Conservation (phyloP, 2,329 filamentous ascomycete species). For the Colletotrichum karsti region DNA sequence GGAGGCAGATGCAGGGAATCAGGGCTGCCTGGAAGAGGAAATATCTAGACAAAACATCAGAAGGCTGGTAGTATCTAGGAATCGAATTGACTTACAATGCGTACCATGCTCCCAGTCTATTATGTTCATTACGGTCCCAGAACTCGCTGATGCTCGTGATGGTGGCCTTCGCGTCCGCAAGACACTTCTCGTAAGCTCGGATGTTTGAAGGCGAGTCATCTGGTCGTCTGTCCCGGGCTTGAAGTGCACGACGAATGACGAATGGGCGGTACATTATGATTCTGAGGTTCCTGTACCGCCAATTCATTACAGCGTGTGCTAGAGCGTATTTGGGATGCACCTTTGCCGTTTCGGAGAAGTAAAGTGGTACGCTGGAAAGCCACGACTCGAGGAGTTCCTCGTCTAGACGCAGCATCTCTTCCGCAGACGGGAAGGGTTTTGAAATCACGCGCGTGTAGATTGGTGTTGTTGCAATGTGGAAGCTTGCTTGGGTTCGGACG, state of each 20-base stretch:
- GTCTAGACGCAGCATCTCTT: constrained; percentile 50
- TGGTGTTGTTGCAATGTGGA: constrained; percentile 51
- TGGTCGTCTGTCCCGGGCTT: not conserved
- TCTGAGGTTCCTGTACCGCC: constrained; percentile 52
- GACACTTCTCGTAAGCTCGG: constrained; percentile 39
- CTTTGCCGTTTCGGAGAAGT: constrained; percentile 41
- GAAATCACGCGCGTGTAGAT: constrained; percentile 57
- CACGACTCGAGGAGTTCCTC: constrained; percentile 47
- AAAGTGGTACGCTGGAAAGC: constrained; percentile 43
- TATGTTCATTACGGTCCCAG: constrained; percentile 46
- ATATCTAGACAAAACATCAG: constrained; percentile 39
- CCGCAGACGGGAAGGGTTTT: constrained; percentile 48
- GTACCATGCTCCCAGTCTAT: constrained; percentile 53
- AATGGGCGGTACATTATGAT: constrained; percentile 58
- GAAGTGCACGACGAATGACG: constrained; percentile 47
- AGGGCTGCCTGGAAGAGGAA: constrained; percentile 59
- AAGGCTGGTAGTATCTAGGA: not conserved
- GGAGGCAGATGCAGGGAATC: constrained; percentile 56
- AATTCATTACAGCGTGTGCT: constrained; percentile 50
- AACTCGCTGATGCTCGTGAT: constrained; percentile 48
- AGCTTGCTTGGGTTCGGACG: constrained; percentile 51
- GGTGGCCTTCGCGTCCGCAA: constrained; percentile 49
- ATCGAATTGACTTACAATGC: constrained; percentile 35
- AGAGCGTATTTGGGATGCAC: constrained; percentile 47
- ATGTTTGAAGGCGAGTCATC: constrained; percentile 20